Conservation (phyloP, 148 eudicot species). For the Silene uniflora region DNA sequence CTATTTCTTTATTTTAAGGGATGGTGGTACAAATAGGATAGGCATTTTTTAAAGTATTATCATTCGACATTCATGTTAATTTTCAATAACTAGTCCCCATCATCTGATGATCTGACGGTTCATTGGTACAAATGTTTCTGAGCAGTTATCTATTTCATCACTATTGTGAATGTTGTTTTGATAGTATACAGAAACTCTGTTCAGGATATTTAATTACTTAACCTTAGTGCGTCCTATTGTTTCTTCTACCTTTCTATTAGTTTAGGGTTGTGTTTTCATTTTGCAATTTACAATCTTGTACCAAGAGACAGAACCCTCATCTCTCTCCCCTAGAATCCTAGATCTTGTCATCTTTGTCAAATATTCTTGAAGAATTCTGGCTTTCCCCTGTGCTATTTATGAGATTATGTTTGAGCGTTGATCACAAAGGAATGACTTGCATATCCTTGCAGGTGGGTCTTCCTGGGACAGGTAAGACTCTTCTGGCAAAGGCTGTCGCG, state of each 20-base stretch:
- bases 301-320: background rate
- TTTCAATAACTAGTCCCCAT: background rate
- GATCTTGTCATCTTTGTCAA: background rate
- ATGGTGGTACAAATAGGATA: background rate
- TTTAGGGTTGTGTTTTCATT: background rate
- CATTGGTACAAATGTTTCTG: background rate
- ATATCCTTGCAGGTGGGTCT: slow-evolving; percentile 83
- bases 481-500: slow-evolving; percentile 96
- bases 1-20: background rate
- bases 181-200: background rate
- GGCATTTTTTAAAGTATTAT: background rate
- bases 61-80: background rate
- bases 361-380: slow-evolving; percentile 5
- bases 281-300: background rate
- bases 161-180: background rate
- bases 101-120: background rate
- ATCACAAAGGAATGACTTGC: slow-evolving; percentile 12
- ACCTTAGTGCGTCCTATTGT: background rate
- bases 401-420: background rate
- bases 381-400: background rate
- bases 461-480: slow-evolving; percentile 99
- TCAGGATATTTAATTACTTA: background rate
- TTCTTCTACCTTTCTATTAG: background rate
- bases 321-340: background rate
- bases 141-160: background rate